Conservation (phyloP, 345 rosid genomes). For the Salix viminalis region DNA sequence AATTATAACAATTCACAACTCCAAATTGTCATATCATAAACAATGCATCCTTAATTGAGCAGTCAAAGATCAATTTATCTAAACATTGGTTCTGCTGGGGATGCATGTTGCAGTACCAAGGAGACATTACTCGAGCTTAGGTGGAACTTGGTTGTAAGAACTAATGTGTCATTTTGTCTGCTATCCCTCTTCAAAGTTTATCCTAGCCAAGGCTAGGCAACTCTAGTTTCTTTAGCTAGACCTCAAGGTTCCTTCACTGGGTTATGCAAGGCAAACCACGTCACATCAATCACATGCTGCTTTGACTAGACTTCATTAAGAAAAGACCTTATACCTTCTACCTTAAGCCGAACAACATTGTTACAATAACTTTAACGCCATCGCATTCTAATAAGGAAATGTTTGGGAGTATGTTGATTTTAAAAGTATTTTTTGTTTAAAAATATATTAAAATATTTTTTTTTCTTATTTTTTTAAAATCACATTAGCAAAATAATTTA, state of each 20-base stretch:
- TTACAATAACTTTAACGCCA: neutral
- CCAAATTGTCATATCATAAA: neutral
- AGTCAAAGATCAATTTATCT: neutral
- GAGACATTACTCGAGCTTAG: neutral
- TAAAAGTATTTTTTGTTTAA: too few species aligned
- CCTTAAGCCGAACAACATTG: neutral
- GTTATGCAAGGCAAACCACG: neutral
- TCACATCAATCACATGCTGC: neutral
- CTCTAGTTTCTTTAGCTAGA: neutral
- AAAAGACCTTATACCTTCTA: neutral
- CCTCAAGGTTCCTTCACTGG: neutral
- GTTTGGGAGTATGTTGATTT: too few species aligned
- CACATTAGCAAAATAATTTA: too few species aligned
- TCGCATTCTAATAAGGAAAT: neutral
- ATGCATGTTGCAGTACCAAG: neutral
- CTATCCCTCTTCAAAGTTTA: neutral
- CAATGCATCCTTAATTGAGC: neutral
- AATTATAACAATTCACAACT: neutral
- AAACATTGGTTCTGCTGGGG: neutral
- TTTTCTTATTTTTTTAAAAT: too few species aligned
- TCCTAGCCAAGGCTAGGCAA: neutral
- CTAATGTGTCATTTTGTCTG: neutral
- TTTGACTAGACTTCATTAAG: neutral
- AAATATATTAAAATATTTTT: too few species aligned
- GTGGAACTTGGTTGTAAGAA: neutral